phyloP scores from a whole-genome alignment of 192 early-diverging fungal genomes.

The Oehlia diaphana region DNA sequence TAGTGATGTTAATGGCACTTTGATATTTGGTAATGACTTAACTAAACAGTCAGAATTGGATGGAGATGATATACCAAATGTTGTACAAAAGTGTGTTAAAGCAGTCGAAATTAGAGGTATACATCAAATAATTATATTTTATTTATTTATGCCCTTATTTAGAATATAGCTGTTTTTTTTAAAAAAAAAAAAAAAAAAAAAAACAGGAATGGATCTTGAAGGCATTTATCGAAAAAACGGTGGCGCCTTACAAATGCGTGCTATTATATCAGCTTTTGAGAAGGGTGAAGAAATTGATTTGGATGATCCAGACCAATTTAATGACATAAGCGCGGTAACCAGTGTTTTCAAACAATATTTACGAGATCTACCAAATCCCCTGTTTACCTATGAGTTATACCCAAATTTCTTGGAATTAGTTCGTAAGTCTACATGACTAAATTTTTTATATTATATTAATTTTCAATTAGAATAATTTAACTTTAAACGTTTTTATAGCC shows the following conservation, averaged over 20 bases:
- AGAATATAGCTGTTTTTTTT: background rate
- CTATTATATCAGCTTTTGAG: conserved; percentile 66
- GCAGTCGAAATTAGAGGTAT: conserved; percentile 60
- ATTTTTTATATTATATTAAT: background rate
- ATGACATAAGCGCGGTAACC: conserved; percentile 79
- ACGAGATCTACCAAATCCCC: conserved; percentile 70
- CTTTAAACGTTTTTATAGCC: conserved; percentile 26
- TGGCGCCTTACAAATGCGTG: conserved; percentile 67
- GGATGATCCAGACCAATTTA: conserved; percentile 52
- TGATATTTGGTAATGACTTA: conserved; percentile 70
- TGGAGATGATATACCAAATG: conserved; percentile 59
- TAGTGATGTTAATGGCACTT: conserved; percentile 28
- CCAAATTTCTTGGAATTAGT: conserved; percentile 62
- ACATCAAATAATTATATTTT: background rate
- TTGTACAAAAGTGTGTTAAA: conserved; percentile 66
- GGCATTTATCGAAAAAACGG: conserved; percentile 84
- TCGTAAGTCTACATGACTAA: conserved; percentile 32
- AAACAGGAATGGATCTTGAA: conserved; percentile 62
- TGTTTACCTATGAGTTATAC: conserved; percentile 72
- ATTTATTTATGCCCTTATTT: background rate
- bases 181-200: too few species aligned
- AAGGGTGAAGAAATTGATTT: conserved; percentile 50
- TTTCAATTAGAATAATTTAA: background rate
- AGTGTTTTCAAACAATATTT: conserved; percentile 82
- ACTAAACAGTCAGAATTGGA: conserved; percentile 56